Percentiles rank a stretch among this genome's conserved stretches.
These are phyloP conservation scores for Incumbomyces lentus DNA, from an alignment of 2,329 filamentous ascomycete genomes.

Conservation along the genomic window DNA sequence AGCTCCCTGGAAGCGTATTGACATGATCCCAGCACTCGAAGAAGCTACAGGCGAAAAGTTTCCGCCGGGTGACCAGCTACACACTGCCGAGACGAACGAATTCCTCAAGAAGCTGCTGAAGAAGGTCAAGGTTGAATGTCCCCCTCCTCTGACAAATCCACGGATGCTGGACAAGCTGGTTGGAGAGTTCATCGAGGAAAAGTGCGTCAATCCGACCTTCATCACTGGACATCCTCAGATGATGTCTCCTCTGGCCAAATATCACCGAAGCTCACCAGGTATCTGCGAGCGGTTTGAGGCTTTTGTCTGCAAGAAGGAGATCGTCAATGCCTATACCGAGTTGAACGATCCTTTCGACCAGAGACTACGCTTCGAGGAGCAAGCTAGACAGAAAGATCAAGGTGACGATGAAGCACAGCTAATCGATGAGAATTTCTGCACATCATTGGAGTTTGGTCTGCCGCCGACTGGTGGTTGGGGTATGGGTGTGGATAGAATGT, in stretches of 20 bases:
- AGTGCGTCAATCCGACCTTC: slow-evolving; percentile 86
- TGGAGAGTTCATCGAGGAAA: slow-evolving; percentile 90
- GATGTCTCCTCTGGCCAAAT: slow-evolving; percentile 96
- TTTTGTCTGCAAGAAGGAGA: slow-evolving; percentile 95
- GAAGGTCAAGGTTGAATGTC: slow-evolving; percentile 85
- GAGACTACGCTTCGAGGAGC: slow-evolving; percentile 83
- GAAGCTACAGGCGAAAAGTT: slow-evolving; percentile 87
- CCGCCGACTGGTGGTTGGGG: slow-evolving; percentile 95
- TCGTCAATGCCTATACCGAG: slow-evolving; percentile 94
- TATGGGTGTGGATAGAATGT: slow-evolving; percentile 86
- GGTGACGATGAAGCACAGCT: slow-evolving; percentile 95
- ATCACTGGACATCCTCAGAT: slow-evolving; percentile 74
- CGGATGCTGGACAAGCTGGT: slow-evolving; percentile 94
- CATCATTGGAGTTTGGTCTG: slow-evolving; percentile 77
- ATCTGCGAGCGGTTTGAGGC: slow-evolving; percentile 96
- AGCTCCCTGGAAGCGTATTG: slow-evolving; percentile 79
- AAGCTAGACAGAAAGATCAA: slow-evolving; percentile 88
- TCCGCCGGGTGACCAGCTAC: slow-evolving; percentile 75
- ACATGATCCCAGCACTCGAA: slow-evolving; percentile 93
- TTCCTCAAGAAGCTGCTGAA: slow-evolving; percentile 77
- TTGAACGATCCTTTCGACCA: slow-evolving; percentile 96
- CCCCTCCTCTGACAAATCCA: slow-evolving; percentile 81
- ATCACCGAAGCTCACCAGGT: slow-evolving; percentile 69
- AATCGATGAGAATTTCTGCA: slow-evolving; percentile 91
- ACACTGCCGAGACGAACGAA: slow-evolving; percentile 77